phyloP scores from a whole-genome alignment of 176 grass and related monocot genomes.

The Aegilops speltoides region DNA sequence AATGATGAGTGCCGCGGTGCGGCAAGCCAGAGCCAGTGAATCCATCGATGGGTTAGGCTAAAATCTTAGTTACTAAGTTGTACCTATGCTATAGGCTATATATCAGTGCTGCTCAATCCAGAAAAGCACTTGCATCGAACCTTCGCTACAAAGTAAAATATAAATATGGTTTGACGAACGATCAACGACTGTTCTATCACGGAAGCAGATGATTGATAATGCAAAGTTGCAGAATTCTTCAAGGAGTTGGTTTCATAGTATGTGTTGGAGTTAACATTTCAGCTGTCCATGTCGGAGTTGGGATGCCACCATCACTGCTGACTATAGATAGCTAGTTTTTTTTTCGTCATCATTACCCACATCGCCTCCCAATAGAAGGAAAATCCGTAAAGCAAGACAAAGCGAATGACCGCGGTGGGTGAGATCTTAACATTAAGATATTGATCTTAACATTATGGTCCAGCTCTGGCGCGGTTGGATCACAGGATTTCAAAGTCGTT shows the following conservation, averaged over 20 bases:
- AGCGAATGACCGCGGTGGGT: too few species aligned
- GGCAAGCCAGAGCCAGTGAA: not conserved
- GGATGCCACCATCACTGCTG: not conserved
- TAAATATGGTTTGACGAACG: too few species aligned
- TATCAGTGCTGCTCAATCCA: too few species aligned
- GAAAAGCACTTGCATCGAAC: not conserved
- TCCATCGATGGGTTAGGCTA: not conserved
- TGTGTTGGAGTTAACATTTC: not conserved
- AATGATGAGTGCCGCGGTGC: not conserved
- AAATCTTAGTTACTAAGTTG: not conserved
- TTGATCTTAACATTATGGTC: too few species aligned
- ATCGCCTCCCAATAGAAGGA: too few species aligned
- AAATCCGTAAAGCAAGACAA: too few species aligned
- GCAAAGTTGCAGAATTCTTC: not conserved
- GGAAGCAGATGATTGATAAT: not conserved
- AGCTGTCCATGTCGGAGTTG: not conserved
- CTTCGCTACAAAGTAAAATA: not conserved
- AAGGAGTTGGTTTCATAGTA: not conserved
- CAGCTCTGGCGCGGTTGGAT: too few species aligned
- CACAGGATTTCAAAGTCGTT: not conserved
- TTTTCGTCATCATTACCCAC: too few species aligned
- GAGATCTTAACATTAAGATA: too few species aligned
- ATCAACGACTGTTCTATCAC: not conserved
- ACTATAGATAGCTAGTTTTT: not conserved
- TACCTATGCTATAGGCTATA: not conserved